A percentile compares a stretch with the other conserved stretches of the same genome.
These are phyloP conservation scores for Eimeria maxima DNA, from an alignment of 169 alveolate species.

Conservation along the genomic window DNA sequence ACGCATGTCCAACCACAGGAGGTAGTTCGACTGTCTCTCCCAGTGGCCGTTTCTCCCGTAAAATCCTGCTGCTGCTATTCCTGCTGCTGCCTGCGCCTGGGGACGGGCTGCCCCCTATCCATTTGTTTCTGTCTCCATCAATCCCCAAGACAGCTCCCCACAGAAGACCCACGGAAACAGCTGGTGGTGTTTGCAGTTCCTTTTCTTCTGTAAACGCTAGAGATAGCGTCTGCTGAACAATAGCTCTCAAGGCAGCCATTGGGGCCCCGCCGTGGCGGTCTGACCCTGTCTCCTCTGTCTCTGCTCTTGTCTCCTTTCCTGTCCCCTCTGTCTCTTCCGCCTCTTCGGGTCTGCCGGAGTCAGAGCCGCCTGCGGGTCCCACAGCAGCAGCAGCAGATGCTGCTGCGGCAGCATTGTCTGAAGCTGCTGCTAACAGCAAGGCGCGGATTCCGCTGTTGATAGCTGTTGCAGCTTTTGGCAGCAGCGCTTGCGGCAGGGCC, in stretches of 20 bases:
- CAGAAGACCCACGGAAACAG: background rate
- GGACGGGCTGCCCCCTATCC: background rate
- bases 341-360: background rate
- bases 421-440: slow-evolving; percentile 41
- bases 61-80: slow-evolving; percentile 39
- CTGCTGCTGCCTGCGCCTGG: slow-evolving; percentile 14
- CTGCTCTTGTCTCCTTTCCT: background rate
- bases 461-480: slow-evolving; percentile 56
- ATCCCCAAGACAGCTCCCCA: background rate
- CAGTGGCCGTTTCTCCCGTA: background rate
- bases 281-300: background rate
- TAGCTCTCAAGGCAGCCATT: background rate
- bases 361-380: background rate
- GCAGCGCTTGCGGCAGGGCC: slow-evolving; percentile 24
- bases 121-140: background rate
- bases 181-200: background rate
- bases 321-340: background rate
- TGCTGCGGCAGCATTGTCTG: background rate
- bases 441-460: slow-evolving; percentile 1
- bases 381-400: background rate
- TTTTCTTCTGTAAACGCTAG: background rate
- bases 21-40: background rate
- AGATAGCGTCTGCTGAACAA: background rate
- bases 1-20: background rate
- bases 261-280: background rate